Percentiles rank a stretch among this genome's conserved stretches.
phyloP scores from a whole-genome alignment of 1,284 basidiomycete genomes.

The Cerrena zonata region DNA sequence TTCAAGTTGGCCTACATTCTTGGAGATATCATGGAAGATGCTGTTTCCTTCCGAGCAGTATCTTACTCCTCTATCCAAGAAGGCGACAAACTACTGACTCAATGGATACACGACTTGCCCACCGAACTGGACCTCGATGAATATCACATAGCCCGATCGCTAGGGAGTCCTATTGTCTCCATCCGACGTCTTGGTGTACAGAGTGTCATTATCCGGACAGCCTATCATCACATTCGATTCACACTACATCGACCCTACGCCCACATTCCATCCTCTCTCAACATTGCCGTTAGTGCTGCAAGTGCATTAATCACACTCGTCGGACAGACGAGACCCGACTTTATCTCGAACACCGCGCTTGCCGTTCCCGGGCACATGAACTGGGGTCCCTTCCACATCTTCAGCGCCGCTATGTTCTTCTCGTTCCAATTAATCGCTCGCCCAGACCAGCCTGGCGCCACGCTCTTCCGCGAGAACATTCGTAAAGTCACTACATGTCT shows the following conservation, averaged over 20 bases:
- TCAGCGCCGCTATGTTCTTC: constrained; percentile 82
- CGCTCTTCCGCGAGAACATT: constrained; percentile 66
- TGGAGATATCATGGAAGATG: constrained; percentile 77
- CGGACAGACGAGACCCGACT: constrained; percentile 54
- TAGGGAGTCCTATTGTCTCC: constrained; percentile 52
- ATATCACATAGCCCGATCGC: constrained; percentile 59
- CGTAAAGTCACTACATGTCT: constrained; percentile 60
- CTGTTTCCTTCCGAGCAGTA: constrained; percentile 68
- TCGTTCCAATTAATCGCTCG: constrained; percentile 75
- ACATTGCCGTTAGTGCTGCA: constrained; percentile 67
- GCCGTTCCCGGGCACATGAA: constrained; percentile 75
- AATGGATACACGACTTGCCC: constrained; percentile 71
- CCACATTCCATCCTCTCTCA: constrained; percentile 54
- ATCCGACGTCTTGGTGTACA: constrained; percentile 65
- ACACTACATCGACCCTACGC: constrained; percentile 75
- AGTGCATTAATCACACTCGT: constrained; percentile 71
- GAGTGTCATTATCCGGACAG: constrained; percentile 68
- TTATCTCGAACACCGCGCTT: constrained; percentile 58
- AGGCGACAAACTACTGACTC: constrained; percentile 58
- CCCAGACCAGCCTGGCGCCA: constrained; percentile 69
- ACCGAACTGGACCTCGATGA: constrained; percentile 69
- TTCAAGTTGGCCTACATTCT: constrained; percentile 71
- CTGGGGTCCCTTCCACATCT: constrained; percentile 76
- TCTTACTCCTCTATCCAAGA: constrained; percentile 67
- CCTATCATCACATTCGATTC: constrained; percentile 75